Conservation (phyloP, 176 grass and related monocot species). For the maize (Zea mays) region DNA sequence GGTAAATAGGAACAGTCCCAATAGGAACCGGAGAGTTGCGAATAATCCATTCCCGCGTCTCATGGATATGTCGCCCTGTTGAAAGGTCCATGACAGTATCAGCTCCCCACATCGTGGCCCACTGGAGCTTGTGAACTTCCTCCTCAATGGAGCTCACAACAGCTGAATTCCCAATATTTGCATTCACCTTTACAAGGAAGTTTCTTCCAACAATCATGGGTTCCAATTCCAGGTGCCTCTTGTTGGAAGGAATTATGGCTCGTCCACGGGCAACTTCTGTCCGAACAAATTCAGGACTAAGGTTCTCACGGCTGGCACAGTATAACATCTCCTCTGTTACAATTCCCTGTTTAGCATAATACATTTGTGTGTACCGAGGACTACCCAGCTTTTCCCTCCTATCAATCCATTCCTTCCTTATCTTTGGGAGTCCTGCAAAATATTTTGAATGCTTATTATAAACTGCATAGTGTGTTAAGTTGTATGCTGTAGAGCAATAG, state of each 20-base stretch:
- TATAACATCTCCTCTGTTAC: constrained; percentile 98
- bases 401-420: constrained; percentile 94
- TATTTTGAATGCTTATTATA: constrained; percentile 4
- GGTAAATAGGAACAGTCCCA: constrained; percentile 95
- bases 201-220: constrained; percentile 98
- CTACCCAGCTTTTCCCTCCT: constrained; percentile 68
- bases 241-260: constrained; percentile 96
- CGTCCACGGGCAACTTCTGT: constrained; percentile 86
- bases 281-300: constrained; percentile 89
- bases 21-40: constrained; percentile 93
- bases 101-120: constrained; percentile 99
- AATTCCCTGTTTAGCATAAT: constrained; percentile 88
- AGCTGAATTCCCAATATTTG: constrained; percentile 94
- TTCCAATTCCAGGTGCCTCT: constrained; percentile 91
- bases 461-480: not conserved
- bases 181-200: constrained; percentile 96
- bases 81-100: constrained; percentile 99
- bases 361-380: constrained; percentile 95
- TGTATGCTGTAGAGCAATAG: not conserved
- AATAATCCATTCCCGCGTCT: constrained; percentile 95
- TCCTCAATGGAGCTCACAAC: constrained; percentile 95
- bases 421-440: constrained; percentile 83
- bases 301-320: constrained; percentile 87
- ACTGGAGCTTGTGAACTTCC: constrained; percentile 97
- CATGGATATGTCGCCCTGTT: constrained; percentile 93